Evolutionary conservation across 2,329 filamentous ascomycete genomes (phyloP), one percentile per base, ranked within the genome.

Genomic region (Diaporthe sp.): DNA sequence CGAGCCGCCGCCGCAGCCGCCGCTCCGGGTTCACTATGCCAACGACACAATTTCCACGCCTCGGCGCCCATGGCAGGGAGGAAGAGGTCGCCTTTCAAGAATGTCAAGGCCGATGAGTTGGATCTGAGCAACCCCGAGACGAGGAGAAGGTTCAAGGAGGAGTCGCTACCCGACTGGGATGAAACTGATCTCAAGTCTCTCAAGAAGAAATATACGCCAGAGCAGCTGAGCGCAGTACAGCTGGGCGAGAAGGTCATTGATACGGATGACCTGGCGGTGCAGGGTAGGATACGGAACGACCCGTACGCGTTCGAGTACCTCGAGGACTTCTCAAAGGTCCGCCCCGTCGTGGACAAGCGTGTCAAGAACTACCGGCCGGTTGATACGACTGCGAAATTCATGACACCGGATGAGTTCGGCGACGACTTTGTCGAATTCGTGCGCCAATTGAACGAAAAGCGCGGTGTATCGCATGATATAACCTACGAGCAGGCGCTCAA

Each of bases 161-260:
- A 88, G 55, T 81, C 84, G 56, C 92, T 92, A 79, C 88, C 91
- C 76, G 86, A 89, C 19, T 97, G 95, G 85, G 91, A 91, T 19
- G 84, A 88, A 53, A 88, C 92, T 77, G 92, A 97, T 81, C 89
- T 91, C 80, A 87, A 88, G 75, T 80, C 84, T 27, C 87, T 98
- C 73, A 84, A 84, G 74, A 85, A 90, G 80, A 90, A 89, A 78
- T 98, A 98, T 86, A 94, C 94, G 0, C 88, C 92, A 22, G 91
- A 93, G 81, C 96, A 98, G 85, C 88, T 97, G 78, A 91, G 91
- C 72, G 94, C 95, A 73, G 91, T 98, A 81, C 88, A 94, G 84
- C 93, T 94, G 63, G 95, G 93, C 79, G 96, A 98, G 84, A 86
- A 89, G 75, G 91, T 93, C 77, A 92, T 98, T 81, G 89, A 93